Percentiles rank a stretch among this genome's conserved stretches.
These are phyloP conservation scores for Plasmodium reichenowi DNA, from an alignment of 169 alveolate genomes.

Conservation along the genomic window DNA sequence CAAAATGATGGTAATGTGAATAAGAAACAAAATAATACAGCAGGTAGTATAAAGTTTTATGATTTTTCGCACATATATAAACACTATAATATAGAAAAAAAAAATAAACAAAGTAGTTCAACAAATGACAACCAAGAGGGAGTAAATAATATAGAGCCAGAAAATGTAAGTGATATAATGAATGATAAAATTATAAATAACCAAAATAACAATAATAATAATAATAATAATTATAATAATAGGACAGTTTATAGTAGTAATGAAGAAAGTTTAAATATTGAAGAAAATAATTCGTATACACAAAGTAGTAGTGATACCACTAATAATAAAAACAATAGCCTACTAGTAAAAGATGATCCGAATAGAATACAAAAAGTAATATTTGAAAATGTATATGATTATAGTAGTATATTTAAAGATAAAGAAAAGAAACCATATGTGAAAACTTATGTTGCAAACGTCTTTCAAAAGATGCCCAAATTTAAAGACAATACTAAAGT, in stretches of 20 bases:
- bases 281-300: neutral
- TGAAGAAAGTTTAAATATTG: neutral
- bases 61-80: constrained; percentile 53
- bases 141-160: neutral
- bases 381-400: constrained; percentile 48
- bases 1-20: neutral
- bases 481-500: constrained; percentile 60
- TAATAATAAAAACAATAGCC: constrained; percentile 15
- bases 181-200: neutral
- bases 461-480: constrained; percentile 64
- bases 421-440: constrained; percentile 50
- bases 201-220: neutral
- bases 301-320: constrained; percentile 14
- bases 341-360: constrained; percentile 71
- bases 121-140: neutral
- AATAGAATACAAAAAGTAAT: constrained; percentile 51
- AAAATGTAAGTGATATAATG: neutral
- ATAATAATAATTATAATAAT: neutral
- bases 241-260: neutral
- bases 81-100: constrained; percentile 26
- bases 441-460: constrained; percentile 44
- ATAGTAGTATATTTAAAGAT: constrained; percentile 58
- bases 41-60: constrained; percentile 44
- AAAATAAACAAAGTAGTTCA: neutral
- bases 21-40: constrained; percentile 12